Conservation (phyloP, 225 moss, liverwort and hornwort genomes). For the Ulota crispa region DNA sequence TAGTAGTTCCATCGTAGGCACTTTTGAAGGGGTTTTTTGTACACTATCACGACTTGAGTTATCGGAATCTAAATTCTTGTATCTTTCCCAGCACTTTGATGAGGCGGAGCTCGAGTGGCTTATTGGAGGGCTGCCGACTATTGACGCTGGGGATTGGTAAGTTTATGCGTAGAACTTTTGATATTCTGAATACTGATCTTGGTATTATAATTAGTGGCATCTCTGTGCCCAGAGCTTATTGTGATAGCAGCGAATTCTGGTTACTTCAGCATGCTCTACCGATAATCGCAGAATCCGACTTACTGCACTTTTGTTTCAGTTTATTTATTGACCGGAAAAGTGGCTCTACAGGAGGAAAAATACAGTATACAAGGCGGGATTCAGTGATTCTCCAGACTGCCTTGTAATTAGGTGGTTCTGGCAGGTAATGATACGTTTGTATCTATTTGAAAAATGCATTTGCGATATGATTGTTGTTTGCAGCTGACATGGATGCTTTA, state of each 20-base stretch:
- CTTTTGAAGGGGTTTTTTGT: background rate
- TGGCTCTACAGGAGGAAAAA: constrained; percentile 83
- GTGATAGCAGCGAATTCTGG: background rate
- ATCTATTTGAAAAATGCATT: background rate
- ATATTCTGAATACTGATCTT: background rate
- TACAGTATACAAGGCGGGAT: constrained; percentile 97
- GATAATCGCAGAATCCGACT: constrained; percentile 7
- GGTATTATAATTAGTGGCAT: background rate
- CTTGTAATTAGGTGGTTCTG: constrained; percentile 98
- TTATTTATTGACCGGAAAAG: constrained; percentile 15
- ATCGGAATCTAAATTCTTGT: constrained; percentile 13
- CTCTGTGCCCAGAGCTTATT: background rate
- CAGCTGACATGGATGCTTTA: background rate
- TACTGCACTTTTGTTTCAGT: constrained; percentile 1
- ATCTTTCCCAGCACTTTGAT: constrained; percentile 75
- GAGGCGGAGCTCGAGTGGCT: constrained; percentile 99
- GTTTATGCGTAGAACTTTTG: constrained; percentile 12
- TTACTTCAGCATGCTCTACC: background rate
- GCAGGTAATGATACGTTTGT: constrained; percentile 58
- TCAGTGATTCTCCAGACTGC: constrained; percentile 83
- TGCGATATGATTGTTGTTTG: background rate
- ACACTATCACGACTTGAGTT: background rate
- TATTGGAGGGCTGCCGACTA: constrained; percentile 91
- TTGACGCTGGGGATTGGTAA: constrained; percentile 95
- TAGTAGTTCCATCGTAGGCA: background rate